Conservation (phyloP, 2,329 filamentous ascomycete species). For the Cladosporium sphaerospermum region DNA sequence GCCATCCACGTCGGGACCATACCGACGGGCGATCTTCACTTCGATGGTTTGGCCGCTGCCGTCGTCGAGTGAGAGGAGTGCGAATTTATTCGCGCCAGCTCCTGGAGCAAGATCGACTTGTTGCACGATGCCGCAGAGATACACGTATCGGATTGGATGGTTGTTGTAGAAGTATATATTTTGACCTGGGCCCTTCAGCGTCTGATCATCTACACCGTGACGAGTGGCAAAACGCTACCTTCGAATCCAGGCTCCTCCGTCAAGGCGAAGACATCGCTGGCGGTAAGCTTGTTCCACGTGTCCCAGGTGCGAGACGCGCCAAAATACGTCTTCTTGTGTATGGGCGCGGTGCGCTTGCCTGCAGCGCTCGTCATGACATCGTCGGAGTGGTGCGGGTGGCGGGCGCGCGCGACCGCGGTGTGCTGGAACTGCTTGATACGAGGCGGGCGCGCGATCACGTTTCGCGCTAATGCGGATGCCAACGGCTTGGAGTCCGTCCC, state of each 20-base stretch:
- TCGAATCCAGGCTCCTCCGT: constrained; percentile 43
- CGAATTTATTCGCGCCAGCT: constrained; percentile 31
- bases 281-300: constrained; percentile 57
- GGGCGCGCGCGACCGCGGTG: neutral
- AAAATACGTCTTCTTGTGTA: constrained; percentile 57
- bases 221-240: constrained; percentile 34
- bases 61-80: constrained; percentile 53
- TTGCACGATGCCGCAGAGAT: constrained; percentile 40
- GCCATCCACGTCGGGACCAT: constrained; percentile 20
- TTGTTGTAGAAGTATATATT: constrained; percentile 52
- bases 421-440: neutral
- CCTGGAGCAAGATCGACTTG: constrained; percentile 35
- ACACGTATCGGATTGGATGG: constrained; percentile 44
- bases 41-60: constrained; percentile 55
- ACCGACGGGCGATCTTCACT: constrained; percentile 43
- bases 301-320: constrained; percentile 54
- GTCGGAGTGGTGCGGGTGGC: constrained; percentile 2
- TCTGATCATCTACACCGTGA: too few species aligned
- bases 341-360: constrained; percentile 7
- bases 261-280: constrained; percentile 49
- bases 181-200: constrained; percentile 37
- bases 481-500: neutral
- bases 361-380: constrained; percentile 33
- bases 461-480: constrained; percentile 11
- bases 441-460: constrained; percentile 10